These are phyloP conservation scores for Breynia disticha DNA, from an alignment of 441 rosid genomes.

Conservation along the genomic window DNA sequence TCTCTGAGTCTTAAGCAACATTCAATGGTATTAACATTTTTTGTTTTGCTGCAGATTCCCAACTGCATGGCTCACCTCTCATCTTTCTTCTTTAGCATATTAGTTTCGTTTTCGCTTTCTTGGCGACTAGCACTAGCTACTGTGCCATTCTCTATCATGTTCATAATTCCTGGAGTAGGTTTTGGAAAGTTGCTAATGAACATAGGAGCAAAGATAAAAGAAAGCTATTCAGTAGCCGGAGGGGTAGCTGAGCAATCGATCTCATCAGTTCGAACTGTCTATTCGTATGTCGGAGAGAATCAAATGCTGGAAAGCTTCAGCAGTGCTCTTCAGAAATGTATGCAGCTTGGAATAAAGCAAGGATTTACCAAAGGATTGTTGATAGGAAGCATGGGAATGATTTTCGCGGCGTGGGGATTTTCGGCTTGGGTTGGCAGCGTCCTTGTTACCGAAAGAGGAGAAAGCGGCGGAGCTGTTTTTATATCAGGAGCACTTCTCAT, in stretches of 20 bases:
- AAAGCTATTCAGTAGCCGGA: slow-evolving; percentile 24
- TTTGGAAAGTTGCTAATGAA: slow-evolving; percentile 28
- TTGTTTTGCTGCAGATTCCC: slow-evolving; percentile 27
- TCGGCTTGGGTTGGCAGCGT: slow-evolving; percentile 35
- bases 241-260: slow-evolving; percentile 34
- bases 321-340: slow-evolving; percentile 21
- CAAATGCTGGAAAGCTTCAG: slow-evolving; percentile 26
- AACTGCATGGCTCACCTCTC: slow-evolving; percentile 26
- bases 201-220: slow-evolving; percentile 21
- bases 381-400: slow-evolving; percentile 39
- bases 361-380: slow-evolving; percentile 38
- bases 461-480: slow-evolving; percentile 31
- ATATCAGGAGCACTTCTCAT: slow-evolving; percentile 25
- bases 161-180: slow-evolving; percentile 24
- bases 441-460: slow-evolving; percentile 30
- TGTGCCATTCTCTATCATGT: slow-evolving; percentile 29
- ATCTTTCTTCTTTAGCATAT: slow-evolving; percentile 22
- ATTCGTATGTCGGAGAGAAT: slow-evolving; percentile 29
- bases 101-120: slow-evolving; percentile 29
- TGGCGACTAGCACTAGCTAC: slow-evolving; percentile 33
- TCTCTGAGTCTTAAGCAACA: neutral
- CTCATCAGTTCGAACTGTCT: slow-evolving; percentile 30
- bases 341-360: slow-evolving; percentile 28
- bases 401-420: slow-evolving; percentile 33
- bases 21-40: neutral